Conservation (phyloP, 2,329 filamentous ascomycete species). For the Fusarium pseudograminearum region DNA sequence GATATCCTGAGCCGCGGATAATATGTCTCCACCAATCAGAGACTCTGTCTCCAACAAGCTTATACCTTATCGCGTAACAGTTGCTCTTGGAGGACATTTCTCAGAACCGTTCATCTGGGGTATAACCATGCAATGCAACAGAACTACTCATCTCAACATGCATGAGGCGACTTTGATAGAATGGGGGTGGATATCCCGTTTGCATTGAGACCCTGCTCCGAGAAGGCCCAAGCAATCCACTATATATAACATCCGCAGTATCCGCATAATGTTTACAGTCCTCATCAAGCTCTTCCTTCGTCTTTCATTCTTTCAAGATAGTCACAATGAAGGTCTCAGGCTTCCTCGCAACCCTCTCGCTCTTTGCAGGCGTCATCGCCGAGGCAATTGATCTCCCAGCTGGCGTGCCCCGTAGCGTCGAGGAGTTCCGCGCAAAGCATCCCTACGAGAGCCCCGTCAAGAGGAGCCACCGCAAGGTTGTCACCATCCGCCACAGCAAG, state of each 20-base stretch:
- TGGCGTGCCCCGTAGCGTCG: constrained; percentile 42
- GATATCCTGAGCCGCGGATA: constrained; percentile 37
- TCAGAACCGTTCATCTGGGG: background rate
- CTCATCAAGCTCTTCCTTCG: constrained; percentile 4
- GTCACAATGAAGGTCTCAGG: constrained; percentile 42
- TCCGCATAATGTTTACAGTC: background rate
- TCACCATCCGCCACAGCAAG: constrained; percentile 52
- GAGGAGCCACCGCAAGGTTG: constrained; percentile 22
- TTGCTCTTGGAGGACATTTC: background rate
- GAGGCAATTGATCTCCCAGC: constrained; percentile 42
- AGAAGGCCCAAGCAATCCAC: constrained; percentile 1
- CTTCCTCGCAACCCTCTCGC: constrained; percentile 34
- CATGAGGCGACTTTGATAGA: background rate
- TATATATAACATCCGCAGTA: constrained; percentile 15
- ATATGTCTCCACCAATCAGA: constrained; percentile 17
- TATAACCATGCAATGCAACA: background rate
- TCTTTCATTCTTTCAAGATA: background rate
- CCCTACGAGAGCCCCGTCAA: constrained; percentile 20
- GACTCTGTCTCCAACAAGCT: constrained; percentile 7
- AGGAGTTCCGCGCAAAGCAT: constrained; percentile 36
- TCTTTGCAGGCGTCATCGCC: constrained; percentile 38
- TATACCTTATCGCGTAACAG: constrained; percentile 1
- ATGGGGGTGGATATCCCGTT: constrained; percentile 9
- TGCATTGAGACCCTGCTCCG: constrained; percentile 22
- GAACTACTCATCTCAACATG: background rate